phyloP scores from a whole-genome alignment of 441 rosid species.

The Raphanus hybrid region DNA sequence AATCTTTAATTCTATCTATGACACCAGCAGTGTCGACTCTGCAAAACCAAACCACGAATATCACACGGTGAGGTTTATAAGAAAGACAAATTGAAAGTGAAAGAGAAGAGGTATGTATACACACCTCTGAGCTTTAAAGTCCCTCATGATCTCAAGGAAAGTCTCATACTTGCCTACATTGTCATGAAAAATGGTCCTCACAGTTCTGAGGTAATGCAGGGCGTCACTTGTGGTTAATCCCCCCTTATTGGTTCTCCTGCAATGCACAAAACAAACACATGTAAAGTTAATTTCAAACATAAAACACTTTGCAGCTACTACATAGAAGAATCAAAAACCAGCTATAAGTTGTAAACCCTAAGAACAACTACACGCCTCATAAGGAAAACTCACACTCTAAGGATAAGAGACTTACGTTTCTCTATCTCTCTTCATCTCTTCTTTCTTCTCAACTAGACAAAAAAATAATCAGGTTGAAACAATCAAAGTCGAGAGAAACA shows the following conservation, averaged over 20 bases:
- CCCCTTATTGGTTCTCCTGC: slow-evolving; percentile 61
- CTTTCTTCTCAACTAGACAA: not conserved
- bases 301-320: not conserved
- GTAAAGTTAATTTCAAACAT: slow-evolving; percentile 3
- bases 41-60: slow-evolving; percentile 36
- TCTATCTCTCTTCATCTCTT: slow-evolving; percentile 80
- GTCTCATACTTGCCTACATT: slow-evolving; percentile 81
- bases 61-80: slow-evolving; percentile 1
- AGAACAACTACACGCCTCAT: no score
- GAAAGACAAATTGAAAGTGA: slow-evolving; percentile 5
- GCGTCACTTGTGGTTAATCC: slow-evolving; percentile 87
- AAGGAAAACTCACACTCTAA: no score
- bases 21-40: slow-evolving; percentile 93
- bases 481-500: not conserved
- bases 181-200: slow-evolving; percentile 86
- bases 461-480: not conserved
- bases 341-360: not conserved
- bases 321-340: not conserved
- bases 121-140: slow-evolving; percentile 93
- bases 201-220: slow-evolving; percentile 83
- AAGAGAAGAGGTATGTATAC: slow-evolving; percentile 9
- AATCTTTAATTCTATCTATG: slow-evolving; percentile 79
- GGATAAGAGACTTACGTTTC: slow-evolving; percentile 62
- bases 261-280: not conserved
- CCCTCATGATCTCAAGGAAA: slow-evolving; percentile 94